phyloP scores from a whole-genome alignment of 176 grass and related monocot species.

The Eleusine coracana region DNA sequence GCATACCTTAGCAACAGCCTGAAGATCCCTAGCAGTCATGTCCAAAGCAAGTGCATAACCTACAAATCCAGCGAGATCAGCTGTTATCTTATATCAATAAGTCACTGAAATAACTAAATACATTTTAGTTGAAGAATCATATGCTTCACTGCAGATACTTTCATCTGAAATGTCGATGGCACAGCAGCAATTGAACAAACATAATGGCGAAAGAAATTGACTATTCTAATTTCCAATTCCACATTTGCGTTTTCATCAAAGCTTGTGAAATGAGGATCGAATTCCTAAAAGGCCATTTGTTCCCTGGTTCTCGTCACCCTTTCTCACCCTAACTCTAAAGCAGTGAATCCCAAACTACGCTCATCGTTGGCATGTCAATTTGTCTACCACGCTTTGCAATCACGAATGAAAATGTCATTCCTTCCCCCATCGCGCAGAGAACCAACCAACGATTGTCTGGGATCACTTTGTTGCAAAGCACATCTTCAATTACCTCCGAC shows the following conservation, averaged over 20 bases:
- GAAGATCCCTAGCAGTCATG: conserved; percentile 98
- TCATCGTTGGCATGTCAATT: background rate
- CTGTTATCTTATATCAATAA: conserved; percentile 9
- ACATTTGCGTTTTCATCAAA: background rate
- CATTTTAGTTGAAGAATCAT: background rate
- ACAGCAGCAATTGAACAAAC: background rate
- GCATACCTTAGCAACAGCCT: conserved; percentile 70
- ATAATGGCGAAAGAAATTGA: background rate
- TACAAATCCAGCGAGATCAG: conserved; percentile 34
- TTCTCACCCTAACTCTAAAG: background rate
- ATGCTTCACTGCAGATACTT: background rate
- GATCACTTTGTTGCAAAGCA: background rate
- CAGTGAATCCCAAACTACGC: background rate
- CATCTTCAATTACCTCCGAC: conserved; percentile 71
- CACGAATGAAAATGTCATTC: background rate
- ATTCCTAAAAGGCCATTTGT: background rate
- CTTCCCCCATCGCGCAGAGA: background rate
- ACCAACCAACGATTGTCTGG: background rate
- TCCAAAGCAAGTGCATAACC: conserved; percentile 98
- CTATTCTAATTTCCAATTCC: conserved; percentile 12
- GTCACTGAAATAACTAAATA: background rate
- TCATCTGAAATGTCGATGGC: background rate
- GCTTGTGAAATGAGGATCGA: conserved; percentile 5
- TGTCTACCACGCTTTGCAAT: background rate
- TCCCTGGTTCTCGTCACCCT: background rate